Conservation (phyloP, 1,284 basidiomycete genomes). For the Fomitopsis pinicola region DNA sequence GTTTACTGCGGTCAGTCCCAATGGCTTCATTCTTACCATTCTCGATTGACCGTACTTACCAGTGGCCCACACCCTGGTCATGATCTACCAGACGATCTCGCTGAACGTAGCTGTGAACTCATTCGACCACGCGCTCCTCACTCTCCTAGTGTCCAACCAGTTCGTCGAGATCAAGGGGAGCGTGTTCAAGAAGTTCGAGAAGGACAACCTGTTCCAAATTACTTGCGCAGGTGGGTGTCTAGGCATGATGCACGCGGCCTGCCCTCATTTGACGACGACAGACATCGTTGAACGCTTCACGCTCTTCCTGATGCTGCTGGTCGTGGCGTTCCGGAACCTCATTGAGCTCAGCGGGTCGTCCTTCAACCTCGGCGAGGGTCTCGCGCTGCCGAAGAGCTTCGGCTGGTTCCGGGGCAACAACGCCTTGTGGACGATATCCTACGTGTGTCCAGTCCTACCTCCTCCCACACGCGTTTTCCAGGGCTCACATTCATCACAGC, state of each 20-base stretch:
- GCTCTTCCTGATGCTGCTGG: constrained; percentile 84
- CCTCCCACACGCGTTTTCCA: neutral
- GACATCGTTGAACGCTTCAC: constrained; percentile 99
- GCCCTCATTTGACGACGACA: constrained; percentile 23
- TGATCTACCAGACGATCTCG: constrained; percentile 95
- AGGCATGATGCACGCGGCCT: neutral
- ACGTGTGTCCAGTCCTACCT: constrained; percentile 40
- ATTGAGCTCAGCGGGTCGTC: constrained; percentile 92
- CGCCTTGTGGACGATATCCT: constrained; percentile 86
- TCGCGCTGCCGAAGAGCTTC: constrained; percentile 80
- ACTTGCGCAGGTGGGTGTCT: constrained; percentile 77
- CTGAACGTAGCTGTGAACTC: constrained; percentile 98
- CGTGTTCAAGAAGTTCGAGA: constrained; percentile 99
- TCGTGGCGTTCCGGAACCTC: constrained; percentile 92
- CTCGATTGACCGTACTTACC: neutral
- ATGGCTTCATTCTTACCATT: constrained; percentile 18
- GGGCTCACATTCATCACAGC: constrained; percentile 41
- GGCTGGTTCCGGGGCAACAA: constrained; percentile 78
- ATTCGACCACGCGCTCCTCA: constrained; percentile 94
- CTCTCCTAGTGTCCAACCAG: constrained; percentile 94
- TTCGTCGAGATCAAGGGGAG: constrained; percentile 99
- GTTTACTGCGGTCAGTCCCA: constrained; percentile 69
- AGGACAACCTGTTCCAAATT: constrained; percentile 99
- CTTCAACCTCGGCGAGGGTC: constrained; percentile 69
- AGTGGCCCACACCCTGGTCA: constrained; percentile 92